Evolutionary conservation across 768 basidiomycete genomes (phyloP).

Genomic region (Lactifluus piperatus): DNA sequence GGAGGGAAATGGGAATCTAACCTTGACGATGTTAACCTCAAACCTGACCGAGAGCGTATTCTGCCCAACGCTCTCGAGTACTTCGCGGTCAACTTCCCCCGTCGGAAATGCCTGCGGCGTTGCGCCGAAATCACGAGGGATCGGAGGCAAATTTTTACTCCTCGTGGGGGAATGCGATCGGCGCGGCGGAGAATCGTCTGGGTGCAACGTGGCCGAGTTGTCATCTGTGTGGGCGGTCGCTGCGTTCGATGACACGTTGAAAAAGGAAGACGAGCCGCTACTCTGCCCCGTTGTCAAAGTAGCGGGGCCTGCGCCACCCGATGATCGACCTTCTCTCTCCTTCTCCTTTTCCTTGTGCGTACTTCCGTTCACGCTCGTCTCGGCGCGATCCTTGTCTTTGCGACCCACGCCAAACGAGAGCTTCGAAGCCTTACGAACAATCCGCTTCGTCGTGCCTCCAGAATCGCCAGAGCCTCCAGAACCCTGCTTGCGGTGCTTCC

Average conservation of each 20-base stretch:
- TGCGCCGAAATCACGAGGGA: slow-evolving; percentile 60
- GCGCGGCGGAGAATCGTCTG: slow-evolving; percentile 17
- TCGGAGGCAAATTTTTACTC: slow-evolving; percentile 64
- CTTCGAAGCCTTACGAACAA: slow-evolving; percentile 70
- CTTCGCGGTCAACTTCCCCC: slow-evolving; percentile 55
- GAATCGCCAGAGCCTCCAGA: slow-evolving; percentile 48
- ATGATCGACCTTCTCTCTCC: slow-evolving; percentile 34
- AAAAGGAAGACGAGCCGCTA: slow-evolving; percentile 77
- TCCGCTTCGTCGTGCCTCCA: slow-evolving; percentile 39
- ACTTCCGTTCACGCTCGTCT: slow-evolving; percentile 18
- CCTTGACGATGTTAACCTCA: slow-evolving; percentile 97
- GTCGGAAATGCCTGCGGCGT: slow-evolving; percentile 41
- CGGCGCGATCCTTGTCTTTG: slow-evolving; percentile 35
- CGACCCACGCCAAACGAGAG: slow-evolving; percentile 65
- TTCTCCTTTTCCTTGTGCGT: not conserved
- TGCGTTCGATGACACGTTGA: slow-evolving; percentile 62
- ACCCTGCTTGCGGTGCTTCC: slow-evolving; percentile 34
- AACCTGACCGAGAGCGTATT: slow-evolving; percentile 86
- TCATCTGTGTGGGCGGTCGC: slow-evolving; percentile 33
- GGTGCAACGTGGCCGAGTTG: slow-evolving; percentile 22
- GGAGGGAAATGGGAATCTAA: slow-evolving; percentile 23
- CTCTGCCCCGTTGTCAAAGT: slow-evolving; percentile 54
- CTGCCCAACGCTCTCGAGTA: slow-evolving; percentile 66
- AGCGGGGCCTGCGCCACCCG: slow-evolving; percentile 32
- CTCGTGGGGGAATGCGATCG: slow-evolving; percentile 47